Conservation (phyloP, 148 eudicot species). For the Camellia sinensis region DNA sequence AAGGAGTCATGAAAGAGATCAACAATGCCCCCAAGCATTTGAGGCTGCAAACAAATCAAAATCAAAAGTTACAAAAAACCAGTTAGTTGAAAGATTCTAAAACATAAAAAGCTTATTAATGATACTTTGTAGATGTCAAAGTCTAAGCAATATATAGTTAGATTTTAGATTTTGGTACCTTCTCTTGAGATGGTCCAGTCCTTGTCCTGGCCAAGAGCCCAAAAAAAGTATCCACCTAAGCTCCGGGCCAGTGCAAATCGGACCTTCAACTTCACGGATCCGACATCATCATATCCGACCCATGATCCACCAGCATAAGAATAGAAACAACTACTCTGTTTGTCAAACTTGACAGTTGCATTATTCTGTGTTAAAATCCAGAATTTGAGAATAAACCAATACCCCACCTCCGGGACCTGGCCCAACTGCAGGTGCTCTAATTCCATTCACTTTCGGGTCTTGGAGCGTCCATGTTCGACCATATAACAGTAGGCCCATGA, state of each 20-base stretch:
- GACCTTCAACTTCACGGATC: constrained; percentile 14
- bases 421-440: constrained; percentile 14
- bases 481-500: constrained; percentile 14
- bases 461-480: constrained; percentile 17
- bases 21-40: constrained; percentile 2
- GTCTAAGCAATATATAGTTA: not conserved
- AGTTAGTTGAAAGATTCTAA: not conserved
- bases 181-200: constrained; percentile 14
- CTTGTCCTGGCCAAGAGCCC: constrained; percentile 14
- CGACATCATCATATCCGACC: constrained; percentile 12
- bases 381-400: constrained; percentile 15
- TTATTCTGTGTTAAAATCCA: constrained; percentile 6
- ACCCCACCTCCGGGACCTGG: constrained; percentile 12
- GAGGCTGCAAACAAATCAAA: constrained; percentile 2
- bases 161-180: not conserved
- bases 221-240: constrained; percentile 18
- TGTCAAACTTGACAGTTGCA: constrained; percentile 3
- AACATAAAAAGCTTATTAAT: not conserved
- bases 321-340: not conserved
- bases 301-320: constrained; percentile 17
- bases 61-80: not conserved
- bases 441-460: constrained; percentile 6
- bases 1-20: not conserved
- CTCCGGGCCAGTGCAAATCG: constrained; percentile 1
- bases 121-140: not conserved